Evolutionary conservation across 225 moss, liverwort and hornwort species (phyloP).

Genomic region (Climacium dendroides): DNA sequence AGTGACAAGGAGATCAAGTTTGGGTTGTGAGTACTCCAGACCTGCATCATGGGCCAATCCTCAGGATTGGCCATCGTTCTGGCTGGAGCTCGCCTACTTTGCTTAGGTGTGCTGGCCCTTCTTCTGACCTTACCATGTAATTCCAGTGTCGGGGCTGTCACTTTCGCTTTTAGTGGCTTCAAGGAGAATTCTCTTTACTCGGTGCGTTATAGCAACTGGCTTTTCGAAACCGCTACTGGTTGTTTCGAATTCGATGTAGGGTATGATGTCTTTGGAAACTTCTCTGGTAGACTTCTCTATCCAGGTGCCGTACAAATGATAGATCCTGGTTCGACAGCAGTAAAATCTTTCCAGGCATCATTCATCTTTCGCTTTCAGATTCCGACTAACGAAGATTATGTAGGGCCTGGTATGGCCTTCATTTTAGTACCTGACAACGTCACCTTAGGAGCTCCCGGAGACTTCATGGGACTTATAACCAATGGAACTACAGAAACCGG

Average conservation of each 20-base stretch:
- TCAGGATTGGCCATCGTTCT: not conserved
- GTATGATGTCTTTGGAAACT: no score
- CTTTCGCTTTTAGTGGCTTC: not conserved
- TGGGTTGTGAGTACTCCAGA: not conserved
- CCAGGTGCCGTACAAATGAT: not conserved
- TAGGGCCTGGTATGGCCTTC: no score
- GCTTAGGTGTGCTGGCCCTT: not conserved
- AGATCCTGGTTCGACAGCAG: not conserved
- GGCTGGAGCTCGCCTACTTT: not conserved
- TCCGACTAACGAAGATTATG: no score
- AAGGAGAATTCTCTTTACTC: not conserved
- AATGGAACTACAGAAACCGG: accelerated
- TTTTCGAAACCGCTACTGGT: not conserved
- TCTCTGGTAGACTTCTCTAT: not conserved
- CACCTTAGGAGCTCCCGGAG: no score
- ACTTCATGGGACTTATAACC: no score
- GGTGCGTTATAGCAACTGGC: not conserved
- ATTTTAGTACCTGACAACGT: no score
- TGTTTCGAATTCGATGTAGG: not conserved
- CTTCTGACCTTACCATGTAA: not conserved
- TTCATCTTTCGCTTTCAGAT: not conserved
- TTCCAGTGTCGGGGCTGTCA: not conserved
- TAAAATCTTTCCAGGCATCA: not conserved
- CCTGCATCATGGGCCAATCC: not conserved
- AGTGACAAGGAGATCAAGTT: not conserved